A percentile compares a stretch with the other conserved stretches of the same genome.
Conservation (phyloP, 257 asterid genomes). For the Gardenia jasminoides region DNA sequence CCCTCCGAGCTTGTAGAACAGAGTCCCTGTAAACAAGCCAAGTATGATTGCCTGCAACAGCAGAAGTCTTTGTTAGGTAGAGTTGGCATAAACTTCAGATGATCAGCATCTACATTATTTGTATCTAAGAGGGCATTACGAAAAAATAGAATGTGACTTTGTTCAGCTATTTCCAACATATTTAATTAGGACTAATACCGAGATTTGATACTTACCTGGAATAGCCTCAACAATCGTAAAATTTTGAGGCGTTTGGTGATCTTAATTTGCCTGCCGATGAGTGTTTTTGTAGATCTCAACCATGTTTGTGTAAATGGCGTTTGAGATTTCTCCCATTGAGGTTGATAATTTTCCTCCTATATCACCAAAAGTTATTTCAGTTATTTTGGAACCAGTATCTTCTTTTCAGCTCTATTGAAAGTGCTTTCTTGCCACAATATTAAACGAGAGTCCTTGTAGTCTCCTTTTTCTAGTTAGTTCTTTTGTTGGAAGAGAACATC, state of each 20-base stretch:
- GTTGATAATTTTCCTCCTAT: constrained; percentile 5
- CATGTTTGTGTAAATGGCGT: constrained; percentile 15
- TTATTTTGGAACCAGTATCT: neutral
- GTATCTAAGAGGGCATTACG: neutral
- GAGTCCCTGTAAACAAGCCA: constrained; percentile 18
- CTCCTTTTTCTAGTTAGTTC: neutral
- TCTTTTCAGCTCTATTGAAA: neutral
- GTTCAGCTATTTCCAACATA: too few species aligned
- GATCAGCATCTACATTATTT: neutral
- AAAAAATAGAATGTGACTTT: too few species aligned
- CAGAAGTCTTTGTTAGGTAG: neutral
- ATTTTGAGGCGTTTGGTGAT: constrained; percentile 14
- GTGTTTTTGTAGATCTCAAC: constrained; percentile 15
- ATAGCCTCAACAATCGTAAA: constrained; percentile 4
- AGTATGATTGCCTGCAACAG: constrained; percentile 9
- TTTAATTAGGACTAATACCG: neutral
- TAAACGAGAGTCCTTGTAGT: neutral
- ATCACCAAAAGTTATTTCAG: neutral
- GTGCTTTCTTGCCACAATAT: neutral
- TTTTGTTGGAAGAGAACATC: neutral
- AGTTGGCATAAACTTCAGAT: neutral
- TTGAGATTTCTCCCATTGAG: constrained; percentile 12
- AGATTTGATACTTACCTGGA: constrained; percentile 11
- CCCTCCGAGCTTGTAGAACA: constrained; percentile 16
- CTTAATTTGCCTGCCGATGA: constrained; percentile 11